Conservation (phyloP, 2,329 filamentous ascomycete genomes). For the Plectosphaerella cucumerina region DNA sequence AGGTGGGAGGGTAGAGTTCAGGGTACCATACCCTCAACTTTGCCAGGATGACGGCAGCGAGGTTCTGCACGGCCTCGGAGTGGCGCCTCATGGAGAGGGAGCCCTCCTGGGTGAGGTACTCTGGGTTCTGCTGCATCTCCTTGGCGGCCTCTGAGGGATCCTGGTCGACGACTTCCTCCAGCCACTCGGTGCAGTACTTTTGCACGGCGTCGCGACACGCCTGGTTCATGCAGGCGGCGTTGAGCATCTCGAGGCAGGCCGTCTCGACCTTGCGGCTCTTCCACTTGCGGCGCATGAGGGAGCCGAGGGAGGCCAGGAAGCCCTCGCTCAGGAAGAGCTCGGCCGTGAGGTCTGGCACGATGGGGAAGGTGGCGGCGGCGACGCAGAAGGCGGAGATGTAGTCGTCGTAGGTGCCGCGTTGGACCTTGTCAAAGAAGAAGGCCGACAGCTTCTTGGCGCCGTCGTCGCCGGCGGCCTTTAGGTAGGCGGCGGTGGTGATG, state of each 20-base stretch:
- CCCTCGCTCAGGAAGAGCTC: constrained; percentile 83
- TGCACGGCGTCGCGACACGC: constrained; percentile 78
- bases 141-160: constrained; percentile 54
- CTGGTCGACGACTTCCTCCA: constrained; percentile 77
- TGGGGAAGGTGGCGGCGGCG: constrained; percentile 82
- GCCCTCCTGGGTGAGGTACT: constrained; percentile 54
- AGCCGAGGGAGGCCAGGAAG: constrained; percentile 73
- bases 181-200: constrained; percentile 81
- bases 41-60: constrained; percentile 71
- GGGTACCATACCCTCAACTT: constrained; percentile 57
- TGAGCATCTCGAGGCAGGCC: constrained; percentile 83
- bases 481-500: constrained; percentile 75
- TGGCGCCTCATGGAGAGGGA: constrained; percentile 59
- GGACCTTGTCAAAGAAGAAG: constrained; percentile 70
- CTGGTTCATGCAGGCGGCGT: constrained; percentile 83
- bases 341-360: constrained; percentile 71
- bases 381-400: constrained; percentile 90
- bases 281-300: constrained; percentile 73
- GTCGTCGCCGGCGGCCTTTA: constrained; percentile 70
- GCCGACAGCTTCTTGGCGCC: constrained; percentile 66
- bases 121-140: constrained; percentile 47
- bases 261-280: constrained; percentile 85
- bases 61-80: constrained; percentile 56
- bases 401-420: constrained; percentile 77
- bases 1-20: constrained; percentile 10